Conservation (phyloP, 2,329 filamentous ascomycete genomes). For the Trichophyton simii region DNA sequence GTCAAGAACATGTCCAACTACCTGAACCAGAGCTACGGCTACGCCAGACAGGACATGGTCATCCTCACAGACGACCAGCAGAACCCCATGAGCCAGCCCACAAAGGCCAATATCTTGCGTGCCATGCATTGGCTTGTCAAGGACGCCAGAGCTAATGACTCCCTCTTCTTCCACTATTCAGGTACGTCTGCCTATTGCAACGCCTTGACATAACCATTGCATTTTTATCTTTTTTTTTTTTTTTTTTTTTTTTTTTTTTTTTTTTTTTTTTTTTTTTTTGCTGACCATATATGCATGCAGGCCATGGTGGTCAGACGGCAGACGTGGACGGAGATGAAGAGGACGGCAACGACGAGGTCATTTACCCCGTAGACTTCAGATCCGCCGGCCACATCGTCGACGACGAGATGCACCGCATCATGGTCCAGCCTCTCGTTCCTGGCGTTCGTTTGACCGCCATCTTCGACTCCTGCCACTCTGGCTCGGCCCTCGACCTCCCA, state of each 20-base stretch:
- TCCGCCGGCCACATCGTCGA: conserved; percentile 61
- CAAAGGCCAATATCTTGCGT: conserved; percentile 84
- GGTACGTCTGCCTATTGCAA: conserved; percentile 39
- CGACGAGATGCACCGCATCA: conserved; percentile 64
- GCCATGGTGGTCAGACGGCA: conserved; percentile 63
- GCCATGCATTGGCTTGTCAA: conserved; percentile 98
- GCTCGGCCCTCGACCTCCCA: conserved; percentile 53
- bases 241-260: background rate
- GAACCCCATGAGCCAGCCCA: conserved; percentile 93
- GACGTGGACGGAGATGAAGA: conserved; percentile 65
- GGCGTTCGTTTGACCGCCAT: conserved; percentile 68
- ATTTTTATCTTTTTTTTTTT: background rate
- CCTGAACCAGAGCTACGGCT: conserved; percentile 76
- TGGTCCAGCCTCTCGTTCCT: conserved; percentile 63
- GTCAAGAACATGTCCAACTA: conserved; percentile 95
- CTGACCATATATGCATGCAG: conserved; percentile 27
- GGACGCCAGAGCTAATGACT: conserved; percentile 82
- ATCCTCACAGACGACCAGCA: conserved; percentile 92
- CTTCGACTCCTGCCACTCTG: conserved; percentile 57
- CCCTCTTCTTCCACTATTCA: conserved; percentile 94
- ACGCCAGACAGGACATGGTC: conserved; percentile 94
- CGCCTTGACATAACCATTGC: too few species aligned
- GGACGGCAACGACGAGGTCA: conserved; percentile 65
- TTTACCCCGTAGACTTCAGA: conserved; percentile 64
- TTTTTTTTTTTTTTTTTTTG: background rate